Conservation (phyloP, 257 asterid species). For the Fraxinus quadrangulata region DNA sequence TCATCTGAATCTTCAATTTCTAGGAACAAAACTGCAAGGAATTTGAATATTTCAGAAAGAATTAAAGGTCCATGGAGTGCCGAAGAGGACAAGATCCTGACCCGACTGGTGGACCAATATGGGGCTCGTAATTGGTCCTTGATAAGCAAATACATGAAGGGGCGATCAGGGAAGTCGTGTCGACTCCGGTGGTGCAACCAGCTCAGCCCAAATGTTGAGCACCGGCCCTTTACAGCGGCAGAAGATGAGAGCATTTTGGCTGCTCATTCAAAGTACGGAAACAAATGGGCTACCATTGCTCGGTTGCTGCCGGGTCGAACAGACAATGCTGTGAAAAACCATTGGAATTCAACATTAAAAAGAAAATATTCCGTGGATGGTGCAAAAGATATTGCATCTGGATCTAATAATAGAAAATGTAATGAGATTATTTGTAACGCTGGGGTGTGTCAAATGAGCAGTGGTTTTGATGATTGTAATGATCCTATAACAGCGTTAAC, state of each 20-base stretch:
- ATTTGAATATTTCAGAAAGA: slow-evolving; percentile 9
- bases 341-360: slow-evolving; percentile 50
- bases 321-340: slow-evolving; percentile 56
- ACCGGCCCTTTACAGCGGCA: slow-evolving; percentile 35
- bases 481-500: slow-evolving; percentile 13
- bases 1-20: neutral
- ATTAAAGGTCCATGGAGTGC: slow-evolving; percentile 57
- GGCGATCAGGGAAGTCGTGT: slow-evolving; percentile 52
- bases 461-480: neutral
- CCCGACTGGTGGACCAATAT: slow-evolving; percentile 29
- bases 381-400: neutral
- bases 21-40: neutral
- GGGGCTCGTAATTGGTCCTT: slow-evolving; percentile 50
- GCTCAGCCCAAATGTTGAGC: slow-evolving; percentile 48
- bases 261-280: slow-evolving; percentile 49
- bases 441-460: neutral
- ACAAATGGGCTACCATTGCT: slow-evolving; percentile 57
- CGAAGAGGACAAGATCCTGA: slow-evolving; percentile 44
- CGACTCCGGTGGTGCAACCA: slow-evolving; percentile 56
- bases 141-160: slow-evolving; percentile 41
- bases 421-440: neutral
- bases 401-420: neutral
- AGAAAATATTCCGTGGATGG: neutral
- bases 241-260: slow-evolving; percentile 44
- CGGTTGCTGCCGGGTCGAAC: slow-evolving; percentile 48